Evolutionary conservation across 768 basidiomycete species (phyloP), one percentile per base, ranked within the genome.

Genomic region (Suillus placidus): DNA sequence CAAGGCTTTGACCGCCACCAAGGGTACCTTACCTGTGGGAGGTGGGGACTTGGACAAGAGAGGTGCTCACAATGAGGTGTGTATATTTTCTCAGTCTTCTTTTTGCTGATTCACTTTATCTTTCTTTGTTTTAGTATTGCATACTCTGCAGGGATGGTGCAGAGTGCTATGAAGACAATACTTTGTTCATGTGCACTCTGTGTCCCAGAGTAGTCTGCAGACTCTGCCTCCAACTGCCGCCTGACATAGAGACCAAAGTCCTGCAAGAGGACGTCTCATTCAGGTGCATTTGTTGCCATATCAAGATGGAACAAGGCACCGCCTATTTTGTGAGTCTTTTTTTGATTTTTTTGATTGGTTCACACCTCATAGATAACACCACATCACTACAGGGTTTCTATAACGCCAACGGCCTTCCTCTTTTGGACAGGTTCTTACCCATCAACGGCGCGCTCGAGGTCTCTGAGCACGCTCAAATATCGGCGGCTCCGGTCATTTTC

Each of bases 241-340:
- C 32, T 26, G 18, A 40, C 3, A 9, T 35, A 18, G 18, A 40
- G 38, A 6, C 12, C 14, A 4, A 4, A 1, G 18, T 60, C 34
- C 20, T 43, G 20, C 9, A 38, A 5, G 34, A 60, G 6, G 9
- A 23, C 23, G 14, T 60, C 12, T 26, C 8, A 4, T 60, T 60
- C 26, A 6, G 20, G 16, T 60, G 38, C 23, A 42, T 60, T 9
- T 40, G 37, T 43, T 60, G 58, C 7, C 38, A 60, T 6, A 40
- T 34, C 20, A 34, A 40, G 38, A 38, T 35, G 37, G 35, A 38
- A 8, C 18, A 38, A 23, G 12, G 5, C 6, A 6, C 18, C 40
- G 13, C n/a, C 34, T 58, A 58, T 35, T 34, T 58, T 18, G 57
- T 58, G 34, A 58, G 57, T 58, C 26, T 13, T 58, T 23, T n/a